These are phyloP conservation scores for Aureobasidium sp. DNA, from an alignment of 2,329 filamentous ascomycete species.

Conservation along the genomic window DNA sequence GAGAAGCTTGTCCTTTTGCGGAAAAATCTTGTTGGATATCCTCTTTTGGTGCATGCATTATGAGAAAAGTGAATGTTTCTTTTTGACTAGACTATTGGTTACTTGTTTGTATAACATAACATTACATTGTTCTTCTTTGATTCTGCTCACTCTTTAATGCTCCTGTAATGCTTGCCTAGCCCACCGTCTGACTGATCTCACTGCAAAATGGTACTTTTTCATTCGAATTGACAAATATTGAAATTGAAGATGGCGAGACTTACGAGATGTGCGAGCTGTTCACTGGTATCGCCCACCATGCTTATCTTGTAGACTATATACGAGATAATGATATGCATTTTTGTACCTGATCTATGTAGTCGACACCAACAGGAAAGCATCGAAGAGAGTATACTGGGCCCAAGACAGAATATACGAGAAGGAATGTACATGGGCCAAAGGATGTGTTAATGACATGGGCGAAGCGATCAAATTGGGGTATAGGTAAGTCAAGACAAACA, in stretches of 20 bases:
- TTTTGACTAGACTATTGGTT: constrained; percentile 1
- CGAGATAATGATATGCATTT: too few relatives aligned
- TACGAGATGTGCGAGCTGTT: too few relatives aligned
- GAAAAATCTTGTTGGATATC: not conserved
- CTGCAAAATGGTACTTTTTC: not conserved
- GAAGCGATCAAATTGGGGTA: not conserved
- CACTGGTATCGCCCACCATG: too few relatives aligned
- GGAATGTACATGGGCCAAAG: not conserved
- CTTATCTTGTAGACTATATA: too few relatives aligned
- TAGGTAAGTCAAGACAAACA: not conserved
- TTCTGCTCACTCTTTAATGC: too few relatives aligned
- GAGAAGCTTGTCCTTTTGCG: not conserved
- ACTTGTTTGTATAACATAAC: not conserved
- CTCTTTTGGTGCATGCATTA: constrained; percentile 1
- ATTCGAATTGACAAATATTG: too few relatives aligned
- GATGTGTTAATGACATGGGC: not conserved
- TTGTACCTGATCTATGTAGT: not conserved
- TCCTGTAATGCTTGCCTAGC: too few relatives aligned
- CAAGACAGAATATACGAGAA: not conserved
- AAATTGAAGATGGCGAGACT: too few relatives aligned
- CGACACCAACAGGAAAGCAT: not conserved
- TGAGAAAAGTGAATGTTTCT: not conserved
- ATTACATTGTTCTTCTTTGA: not conserved
- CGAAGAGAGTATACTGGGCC: not conserved
- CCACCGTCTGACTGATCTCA: too few relatives aligned